Evolutionary conservation across 495 filamentous ascomycete genomes (phyloP).

Genomic region (Lasiosphaeriaceae sp.): DNA sequence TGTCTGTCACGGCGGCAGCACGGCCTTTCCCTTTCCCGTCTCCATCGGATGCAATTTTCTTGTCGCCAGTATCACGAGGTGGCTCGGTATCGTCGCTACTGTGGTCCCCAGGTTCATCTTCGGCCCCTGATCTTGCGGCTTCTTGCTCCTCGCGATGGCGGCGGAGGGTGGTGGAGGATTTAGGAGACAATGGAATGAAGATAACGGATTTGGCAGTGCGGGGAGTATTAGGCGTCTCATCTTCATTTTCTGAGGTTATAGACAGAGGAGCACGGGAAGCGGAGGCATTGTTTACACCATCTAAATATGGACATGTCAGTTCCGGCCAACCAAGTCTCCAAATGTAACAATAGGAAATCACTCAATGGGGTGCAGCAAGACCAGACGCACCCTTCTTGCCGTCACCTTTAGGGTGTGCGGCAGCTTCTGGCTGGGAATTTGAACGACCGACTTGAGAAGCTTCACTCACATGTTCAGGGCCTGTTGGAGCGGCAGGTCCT

Average conservation of each 20-base stretch:
- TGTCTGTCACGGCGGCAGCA: background rate
- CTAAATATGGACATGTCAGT: conserved; percentile 18
- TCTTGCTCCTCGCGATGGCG: conserved; percentile 29
- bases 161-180: conserved; percentile 36
- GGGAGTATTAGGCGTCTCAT: conserved; percentile 9
- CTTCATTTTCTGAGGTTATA: background rate
- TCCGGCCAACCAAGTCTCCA: background rate
- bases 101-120: conserved; percentile 6
- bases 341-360: background rate
- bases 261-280: background rate
- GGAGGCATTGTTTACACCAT: conserved; percentile 34
- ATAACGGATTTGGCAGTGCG: conserved; percentile 33
- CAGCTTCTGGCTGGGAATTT: conserved; percentile 20
- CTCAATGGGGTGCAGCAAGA: conserved; percentile 1
- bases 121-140: conserved; percentile 12
- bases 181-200: conserved; percentile 42
- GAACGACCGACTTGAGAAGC: conserved; percentile 29
- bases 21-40: conserved; percentile 3
- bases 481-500: conserved; percentile 17
- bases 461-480: conserved; percentile 38
- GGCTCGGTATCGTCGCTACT: background rate
- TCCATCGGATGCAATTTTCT: background rate
- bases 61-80: background rate
- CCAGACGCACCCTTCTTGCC: conserved; percentile 30
- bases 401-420: conserved; percentile 11